phyloP scores from a whole-genome alignment of 352 stramenopile species.

The Phytophthora pisi region DNA sequence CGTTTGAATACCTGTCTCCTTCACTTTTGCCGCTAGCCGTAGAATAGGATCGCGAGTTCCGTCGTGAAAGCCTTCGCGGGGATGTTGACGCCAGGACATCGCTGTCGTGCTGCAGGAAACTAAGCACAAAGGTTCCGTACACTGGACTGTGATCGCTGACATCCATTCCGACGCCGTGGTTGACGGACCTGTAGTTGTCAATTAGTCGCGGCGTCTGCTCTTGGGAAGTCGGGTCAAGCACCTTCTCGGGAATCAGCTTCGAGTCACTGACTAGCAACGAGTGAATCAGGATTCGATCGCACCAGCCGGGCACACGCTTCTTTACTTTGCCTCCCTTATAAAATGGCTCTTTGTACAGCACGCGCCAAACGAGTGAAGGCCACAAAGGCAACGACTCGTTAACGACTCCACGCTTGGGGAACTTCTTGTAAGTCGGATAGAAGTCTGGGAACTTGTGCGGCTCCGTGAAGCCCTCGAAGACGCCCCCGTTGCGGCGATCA shows the following conservation, averaged over 20 bases:
- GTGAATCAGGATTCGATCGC: slow-evolving; percentile 87
- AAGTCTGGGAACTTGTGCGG: slow-evolving; percentile 88
- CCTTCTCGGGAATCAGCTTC: slow-evolving; percentile 80
- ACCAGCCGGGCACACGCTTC: slow-evolving; percentile 88
- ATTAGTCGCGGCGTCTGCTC: slow-evolving; percentile 41
- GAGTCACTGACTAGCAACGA: slow-evolving; percentile 82
- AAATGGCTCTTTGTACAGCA: slow-evolving; percentile 89
- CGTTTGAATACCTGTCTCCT: slow-evolving; percentile 33
- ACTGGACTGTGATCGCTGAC: slow-evolving; percentile 86
- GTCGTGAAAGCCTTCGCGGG: slow-evolving; percentile 23
- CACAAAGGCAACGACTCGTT: slow-evolving; percentile 71
- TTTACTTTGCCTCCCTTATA: slow-evolving; percentile 92
- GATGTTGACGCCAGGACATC: slow-evolving; percentile 27
- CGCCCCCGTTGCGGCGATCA: slow-evolving; percentile 68
- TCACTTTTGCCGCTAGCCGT: slow-evolving; percentile 36
- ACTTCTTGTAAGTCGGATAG: slow-evolving; percentile 92
- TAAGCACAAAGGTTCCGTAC: slow-evolving; percentile 77
- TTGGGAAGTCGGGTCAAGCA: slow-evolving; percentile 58
- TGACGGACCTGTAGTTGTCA: slow-evolving; percentile 86
- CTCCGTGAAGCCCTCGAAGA: slow-evolving; percentile 86
- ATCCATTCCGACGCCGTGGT: slow-evolving; percentile 82
- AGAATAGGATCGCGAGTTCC: slow-evolving; percentile 63
- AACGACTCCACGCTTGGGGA: slow-evolving; percentile 69
- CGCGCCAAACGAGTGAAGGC: slow-evolving; percentile 76
- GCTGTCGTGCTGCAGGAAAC: slow-evolving; percentile 54